Evolutionary conservation across 768 basidiomycete species (phyloP), one percentile per base, ranked within the genome.

Genomic region (Panaeolus papilionaceus): DNA sequence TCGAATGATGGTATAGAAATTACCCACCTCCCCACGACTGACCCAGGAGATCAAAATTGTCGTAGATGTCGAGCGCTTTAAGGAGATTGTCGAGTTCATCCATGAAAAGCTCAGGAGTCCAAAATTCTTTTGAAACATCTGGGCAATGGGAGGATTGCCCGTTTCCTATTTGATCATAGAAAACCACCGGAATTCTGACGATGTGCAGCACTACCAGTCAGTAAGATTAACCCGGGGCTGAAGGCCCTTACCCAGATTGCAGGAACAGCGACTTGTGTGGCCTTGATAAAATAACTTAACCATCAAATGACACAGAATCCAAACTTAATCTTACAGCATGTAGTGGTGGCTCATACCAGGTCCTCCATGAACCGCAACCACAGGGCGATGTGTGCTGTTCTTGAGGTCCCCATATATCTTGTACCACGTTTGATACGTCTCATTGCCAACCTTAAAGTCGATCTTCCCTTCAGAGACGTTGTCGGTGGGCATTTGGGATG

Each of bases 161-260:
- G 67, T 77, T 80, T 12, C 87, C 87, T 47, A 89, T 69, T 70
- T 88, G 88, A 72, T 86, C 85, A 73, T 88, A 88, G 64, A 88
- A 74, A 40, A 89, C 71, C 69, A 88, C 80, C 20, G 86, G 86
- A 61, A 85, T 85, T 23, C 71, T 68, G 77, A 71, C 51, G 84
- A 4, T 38, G 33, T n/a, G 39, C 42, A 12, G 4, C 2, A n/a
- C 12, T 6, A 16, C n/a, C 12, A 33, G 14, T 7, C 6, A 26
- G 2, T 5, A 42, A 61, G 23, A 23, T 23, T 26, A 33, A 33
- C 33, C 33, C 5, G 33, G 33, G 33, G 5, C 3, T 33, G 33
- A 33, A 33, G 33, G 33, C 33, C 33, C 33, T 51, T 58, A 70
- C 72, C 68, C 71, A 10, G 67, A 66, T 64, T 69, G 61, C 7